phyloP scores from a whole-genome alignment of 1,284 basidiomycete genomes.

The Ganoderma lucidum region DNA sequence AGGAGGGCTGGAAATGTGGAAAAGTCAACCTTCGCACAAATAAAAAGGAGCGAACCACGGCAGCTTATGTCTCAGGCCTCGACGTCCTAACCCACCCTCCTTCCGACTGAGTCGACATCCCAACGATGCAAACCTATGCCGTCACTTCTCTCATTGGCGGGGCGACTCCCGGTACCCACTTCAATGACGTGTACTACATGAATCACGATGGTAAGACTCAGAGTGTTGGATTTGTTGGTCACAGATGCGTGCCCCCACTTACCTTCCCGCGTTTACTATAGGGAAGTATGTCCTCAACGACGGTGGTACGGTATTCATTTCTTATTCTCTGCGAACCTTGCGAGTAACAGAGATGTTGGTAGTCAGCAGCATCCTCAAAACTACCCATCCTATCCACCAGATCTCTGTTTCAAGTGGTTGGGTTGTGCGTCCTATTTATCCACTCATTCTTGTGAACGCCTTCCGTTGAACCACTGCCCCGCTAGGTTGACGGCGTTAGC shows the following conservation, averaged over 20 bases:
- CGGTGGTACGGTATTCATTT: background rate
- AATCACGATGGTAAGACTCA: conserved; percentile 4
- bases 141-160: conserved; percentile 28
- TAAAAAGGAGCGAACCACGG: background rate
- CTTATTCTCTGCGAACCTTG: too few species aligned
- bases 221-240: background rate
- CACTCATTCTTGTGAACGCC: background rate
- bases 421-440: conserved; percentile 13
- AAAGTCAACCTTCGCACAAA: background rate
- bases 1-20: background rate
- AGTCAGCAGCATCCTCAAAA: conserved; percentile 17
- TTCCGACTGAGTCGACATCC: background rate
- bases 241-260: background rate
- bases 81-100: background rate
- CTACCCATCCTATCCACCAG: conserved; percentile 21
- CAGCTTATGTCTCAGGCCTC: background rate
- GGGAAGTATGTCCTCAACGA: conserved; percentile 12
- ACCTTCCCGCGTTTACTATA: background rate
- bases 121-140: background rate
- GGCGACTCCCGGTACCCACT: conserved; percentile 11
- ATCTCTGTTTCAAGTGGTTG: conserved; percentile 24
- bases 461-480: background rate
- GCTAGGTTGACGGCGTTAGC: conserved; percentile 29
- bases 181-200: conserved; percentile 21
- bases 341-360: background rate